Percentiles rank a stretch among this genome's conserved stretches.
phyloP scores from a whole-genome alignment of 2,329 filamentous ascomycete genomes.

The Coccinonectria pachysandricola region DNA sequence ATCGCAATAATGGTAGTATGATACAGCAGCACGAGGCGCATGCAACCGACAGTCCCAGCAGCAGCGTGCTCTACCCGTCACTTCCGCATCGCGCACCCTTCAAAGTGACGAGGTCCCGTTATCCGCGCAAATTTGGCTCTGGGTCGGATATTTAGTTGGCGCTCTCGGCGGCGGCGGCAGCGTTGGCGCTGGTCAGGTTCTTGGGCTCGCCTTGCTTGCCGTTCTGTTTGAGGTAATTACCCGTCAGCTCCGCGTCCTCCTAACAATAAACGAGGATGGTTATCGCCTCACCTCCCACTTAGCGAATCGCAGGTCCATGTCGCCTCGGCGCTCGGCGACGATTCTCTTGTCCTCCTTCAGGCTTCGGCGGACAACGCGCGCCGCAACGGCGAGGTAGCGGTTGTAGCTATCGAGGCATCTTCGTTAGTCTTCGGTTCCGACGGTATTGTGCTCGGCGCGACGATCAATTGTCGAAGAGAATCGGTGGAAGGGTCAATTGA shows the following conservation, averaged over 20 bases:
- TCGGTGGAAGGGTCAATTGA: constrained; percentile 23
- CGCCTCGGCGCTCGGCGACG: constrained; percentile 76
- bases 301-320: constrained; percentile 79
- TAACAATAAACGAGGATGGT: constrained; percentile 2
- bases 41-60: constrained; percentile 13
- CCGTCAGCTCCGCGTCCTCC: constrained; percentile 13
- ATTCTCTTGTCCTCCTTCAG: constrained; percentile 93
- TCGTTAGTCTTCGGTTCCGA: constrained; percentile 13
- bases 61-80: constrained; percentile 12
- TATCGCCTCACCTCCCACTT: constrained; percentile 73
- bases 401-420: constrained; percentile 67
- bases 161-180: constrained; percentile 27
- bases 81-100: no score
- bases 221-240: constrained; percentile 53
- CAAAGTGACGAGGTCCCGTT: constrained; percentile 11
- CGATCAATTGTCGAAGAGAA: constrained; percentile 9
- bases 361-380: constrained; percentile 89
- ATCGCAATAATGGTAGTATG: constrained; percentile 24
- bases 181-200: constrained; percentile 53
- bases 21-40: constrained; percentile 22
- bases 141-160: constrained; percentile 23
- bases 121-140: constrained; percentile 15
- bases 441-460: no score
- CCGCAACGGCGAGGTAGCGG: constrained; percentile 93
- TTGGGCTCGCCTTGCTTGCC: constrained; percentile 89